Evolutionary conservation across 2,329 filamentous ascomycete genomes (phyloP), one percentile per base, ranked within the genome.

Genomic region (Calonectria pseudoturangicola): DNA sequence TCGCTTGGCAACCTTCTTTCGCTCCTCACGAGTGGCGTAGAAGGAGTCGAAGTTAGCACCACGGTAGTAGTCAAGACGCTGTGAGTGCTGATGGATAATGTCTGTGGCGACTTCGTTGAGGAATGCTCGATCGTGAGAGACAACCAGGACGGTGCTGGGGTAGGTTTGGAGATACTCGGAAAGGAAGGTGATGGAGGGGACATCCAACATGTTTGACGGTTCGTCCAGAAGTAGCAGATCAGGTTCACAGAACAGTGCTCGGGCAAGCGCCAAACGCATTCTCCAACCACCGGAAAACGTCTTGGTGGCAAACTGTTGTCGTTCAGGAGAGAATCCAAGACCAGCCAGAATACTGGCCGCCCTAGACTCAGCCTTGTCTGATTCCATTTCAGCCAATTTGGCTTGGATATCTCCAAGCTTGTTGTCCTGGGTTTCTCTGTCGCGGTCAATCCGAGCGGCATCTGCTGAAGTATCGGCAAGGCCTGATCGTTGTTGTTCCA

Each of bases 191-290:
- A 99, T 98, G 28, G 97, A 98, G n/a, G 97, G 97, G 71, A 99
- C 97, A 86, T 98, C 97, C 95, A 99, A 95, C 96, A 98, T 98
- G 92, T 98, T 98, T 69, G 96, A 98, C 87, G 97, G 97, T 92
- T 99, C 97, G 88, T 99, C 97, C 79, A 99, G 95, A 83, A 99
- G 90, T 72, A 99, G 87, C 66, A 99, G 88, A 86, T 99, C 97
- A 51, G 97, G 97, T 84, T 99, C 97, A 87, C 97, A 99, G 88
- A 99, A 99, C 43, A 99, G 91, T 16, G 97, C 97, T 89, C 97
- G 90, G 15, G 97, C 97, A 74, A 99, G 90, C 16, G 97, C 97
- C 81, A 99, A 87, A 88, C 97, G 93, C 97, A 99, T 99, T 86
- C 97, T 93, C 97, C 97, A 99, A 93, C 97, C 97, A 90, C 97